Base-by-base conservation (phyloP, 208 protist genomes). In the Porcisia hertigi region DNA sequence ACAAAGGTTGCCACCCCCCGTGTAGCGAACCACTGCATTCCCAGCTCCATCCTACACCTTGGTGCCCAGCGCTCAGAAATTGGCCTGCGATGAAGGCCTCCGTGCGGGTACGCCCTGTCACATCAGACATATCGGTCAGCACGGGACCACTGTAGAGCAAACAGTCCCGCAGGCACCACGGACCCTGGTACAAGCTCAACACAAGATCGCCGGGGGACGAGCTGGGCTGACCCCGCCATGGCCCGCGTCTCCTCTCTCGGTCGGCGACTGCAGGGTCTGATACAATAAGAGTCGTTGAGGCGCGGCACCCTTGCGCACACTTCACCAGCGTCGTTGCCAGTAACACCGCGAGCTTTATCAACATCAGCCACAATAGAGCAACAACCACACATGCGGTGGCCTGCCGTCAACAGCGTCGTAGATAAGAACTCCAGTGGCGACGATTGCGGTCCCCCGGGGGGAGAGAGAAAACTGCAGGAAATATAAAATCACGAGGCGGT, bases 201-300 rank as follows among this genome's bases (percentile, higher is more conserved):
- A 98, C 82, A 9, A 98, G 60, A 74, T 99, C 98, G 16, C 97
- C 97, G 0, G 96, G 47, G 96, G 1, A 98, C 96, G 7, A 98
- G 41, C 23, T 91, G 71, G 11, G 76, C 57, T 7, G 92, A 79
- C 12, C 87, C 83, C 64, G 94, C 83, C 20, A 82, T 59, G 45
- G 82, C 77, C 85, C 88, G 93, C 43, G 84, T 71, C 20, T 94
- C 94, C 71, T 0, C 30, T 98, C 89, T 39, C 97, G 87, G 47
- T 91, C 77, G 18, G 91, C 91, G 11, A 88, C 88, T 43, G 88
- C 83, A 20, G 53, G 52, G 66, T 41, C 63, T 18, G n/a, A 66
- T 23, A 53, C 47, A 5, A 74, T 41, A 67, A 71, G 69, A 9
- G 58, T 45, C 23, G 30, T 63, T 52, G 65, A 82, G 53, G 25